phyloP scores from a whole-genome alignment of 2,329 filamentous ascomycete genomes.

The Colletotrichum endophyticum region DNA sequence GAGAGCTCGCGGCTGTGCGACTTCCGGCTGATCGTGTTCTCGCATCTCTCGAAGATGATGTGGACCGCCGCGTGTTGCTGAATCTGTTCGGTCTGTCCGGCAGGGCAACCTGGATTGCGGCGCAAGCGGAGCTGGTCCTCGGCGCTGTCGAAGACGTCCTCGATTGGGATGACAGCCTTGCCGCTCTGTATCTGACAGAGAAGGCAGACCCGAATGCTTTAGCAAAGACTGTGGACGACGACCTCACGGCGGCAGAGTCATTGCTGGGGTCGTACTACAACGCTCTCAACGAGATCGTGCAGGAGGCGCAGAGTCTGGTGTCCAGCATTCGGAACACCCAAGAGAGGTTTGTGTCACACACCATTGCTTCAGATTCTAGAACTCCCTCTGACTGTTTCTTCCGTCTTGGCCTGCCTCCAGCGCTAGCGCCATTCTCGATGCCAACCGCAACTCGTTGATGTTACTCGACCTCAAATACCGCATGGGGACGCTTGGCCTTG shows the following conservation, averaged over 20 bases:
- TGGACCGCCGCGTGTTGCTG: constrained; percentile 90
- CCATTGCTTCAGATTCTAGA: neutral
- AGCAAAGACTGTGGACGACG: constrained; percentile 65
- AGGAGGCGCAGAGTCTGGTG: constrained; percentile 92
- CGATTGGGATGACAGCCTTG: constrained; percentile 93
- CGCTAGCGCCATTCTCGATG: constrained; percentile 94
- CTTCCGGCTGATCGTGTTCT: constrained; percentile 90
- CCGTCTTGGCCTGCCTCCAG: constrained; percentile 48
- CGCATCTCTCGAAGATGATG: constrained; percentile 91
- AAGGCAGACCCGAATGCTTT: constrained; percentile 75
- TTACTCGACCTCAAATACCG: constrained; percentile 96
- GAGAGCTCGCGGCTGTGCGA: constrained; percentile 90
- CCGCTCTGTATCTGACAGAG: constrained; percentile 93
- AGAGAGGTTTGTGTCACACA: constrained; percentile 75
- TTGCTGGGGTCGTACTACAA: constrained; percentile 96
- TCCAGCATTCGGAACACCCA: constrained; percentile 96
- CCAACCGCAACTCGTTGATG: constrained; percentile 98
- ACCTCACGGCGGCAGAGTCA: constrained; percentile 96
- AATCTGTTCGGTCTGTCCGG: constrained; percentile 92
- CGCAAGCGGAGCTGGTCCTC: constrained; percentile 90
- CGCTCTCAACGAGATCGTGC: constrained; percentile 95
- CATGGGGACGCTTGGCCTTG: constrained; percentile 89
- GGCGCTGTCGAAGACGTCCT: constrained; percentile 94
- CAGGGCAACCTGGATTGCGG: constrained; percentile 92
- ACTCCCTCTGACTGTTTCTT: neutral